phyloP scores from a whole-genome alignment of 2,329 filamentous ascomycete species.

The Dactylellina drechsleri region DNA sequence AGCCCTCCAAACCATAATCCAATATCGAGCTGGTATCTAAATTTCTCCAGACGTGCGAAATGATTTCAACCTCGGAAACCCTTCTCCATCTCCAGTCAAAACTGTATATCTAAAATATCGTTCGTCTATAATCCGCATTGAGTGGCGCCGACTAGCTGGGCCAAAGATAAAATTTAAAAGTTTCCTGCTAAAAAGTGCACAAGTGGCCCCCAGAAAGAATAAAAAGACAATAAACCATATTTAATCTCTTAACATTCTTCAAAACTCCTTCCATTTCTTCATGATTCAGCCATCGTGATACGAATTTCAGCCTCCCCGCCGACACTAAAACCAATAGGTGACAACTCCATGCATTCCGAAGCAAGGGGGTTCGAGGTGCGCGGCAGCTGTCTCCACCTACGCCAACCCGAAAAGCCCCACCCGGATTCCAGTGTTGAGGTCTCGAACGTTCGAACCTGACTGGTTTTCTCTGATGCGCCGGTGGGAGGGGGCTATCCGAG shows the following conservation, averaged over 20 bases:
- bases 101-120: too few relatives aligned
- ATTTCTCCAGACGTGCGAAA: too few relatives aligned
- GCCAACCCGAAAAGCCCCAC: not conserved
- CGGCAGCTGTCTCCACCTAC: not conserved
- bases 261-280: not conserved
- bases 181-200: not conserved
- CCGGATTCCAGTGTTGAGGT: slow-evolving; percentile 6
- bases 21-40: not conserved
- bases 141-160: too few relatives aligned
- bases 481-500: too few relatives aligned
- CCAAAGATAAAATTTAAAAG: too few relatives aligned
- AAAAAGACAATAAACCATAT: not conserved
- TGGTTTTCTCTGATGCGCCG: not conserved
- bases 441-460: not conserved
- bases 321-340: not conserved
- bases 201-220: not conserved
- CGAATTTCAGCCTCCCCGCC: slow-evolving; percentile 6
- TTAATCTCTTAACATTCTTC: not conserved
- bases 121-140: too few relatives aligned
- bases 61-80: too few relatives aligned
- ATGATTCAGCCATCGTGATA: too few relatives aligned
- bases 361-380: slow-evolving; percentile 5
- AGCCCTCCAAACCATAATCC: slow-evolving; percentile 1
- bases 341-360: not conserved
- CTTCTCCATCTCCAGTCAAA: too few relatives aligned